A percentile compares a stretch with the other conserved stretches of the same genome.
Conservation (phyloP, 1,284 basidiomycete species). For the Moesziomyces sp. region DNA sequence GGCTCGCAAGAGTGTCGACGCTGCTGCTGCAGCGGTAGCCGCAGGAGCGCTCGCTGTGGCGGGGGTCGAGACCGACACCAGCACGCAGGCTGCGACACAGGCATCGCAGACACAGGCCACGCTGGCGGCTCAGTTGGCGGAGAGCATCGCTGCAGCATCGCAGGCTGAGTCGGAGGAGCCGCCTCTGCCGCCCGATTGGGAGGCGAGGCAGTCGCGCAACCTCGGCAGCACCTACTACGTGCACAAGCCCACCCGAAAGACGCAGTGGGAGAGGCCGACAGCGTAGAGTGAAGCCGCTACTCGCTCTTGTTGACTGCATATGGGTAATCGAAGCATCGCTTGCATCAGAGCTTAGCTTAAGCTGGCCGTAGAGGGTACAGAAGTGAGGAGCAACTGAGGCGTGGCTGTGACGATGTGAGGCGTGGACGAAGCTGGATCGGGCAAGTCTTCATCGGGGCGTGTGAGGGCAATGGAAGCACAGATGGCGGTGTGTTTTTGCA, state of each 20-base stretch:
- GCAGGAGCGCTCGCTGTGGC: not conserved
- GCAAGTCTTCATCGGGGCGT: not conserved
- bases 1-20: not conserved
- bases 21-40: constrained; percentile 1
- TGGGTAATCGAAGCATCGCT: no score
- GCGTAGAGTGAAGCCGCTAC: not conserved
- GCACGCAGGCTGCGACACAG: not conserved
- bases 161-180: constrained; percentile 7
- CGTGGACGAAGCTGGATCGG: no score
- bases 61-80: not conserved
- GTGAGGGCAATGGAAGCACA: not conserved
- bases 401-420: no score
- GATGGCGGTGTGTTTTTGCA: not conserved
- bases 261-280: constrained; percentile 46
- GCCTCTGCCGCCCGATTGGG: constrained; percentile 34
- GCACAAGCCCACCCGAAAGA: constrained; percentile 32
- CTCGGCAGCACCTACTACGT: constrained; percentile 38
- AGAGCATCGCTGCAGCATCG: not conserved
- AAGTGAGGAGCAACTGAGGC: no score
- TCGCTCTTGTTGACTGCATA: no score
- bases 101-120: not conserved
- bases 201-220: constrained; percentile 17
- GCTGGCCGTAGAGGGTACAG: no score
- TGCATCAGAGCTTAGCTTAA: no score
- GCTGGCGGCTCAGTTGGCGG: not conserved